These are phyloP conservation scores for Suaeda aralocaspica DNA, from an alignment of 148 eudicot species.

Conservation along the genomic window DNA sequence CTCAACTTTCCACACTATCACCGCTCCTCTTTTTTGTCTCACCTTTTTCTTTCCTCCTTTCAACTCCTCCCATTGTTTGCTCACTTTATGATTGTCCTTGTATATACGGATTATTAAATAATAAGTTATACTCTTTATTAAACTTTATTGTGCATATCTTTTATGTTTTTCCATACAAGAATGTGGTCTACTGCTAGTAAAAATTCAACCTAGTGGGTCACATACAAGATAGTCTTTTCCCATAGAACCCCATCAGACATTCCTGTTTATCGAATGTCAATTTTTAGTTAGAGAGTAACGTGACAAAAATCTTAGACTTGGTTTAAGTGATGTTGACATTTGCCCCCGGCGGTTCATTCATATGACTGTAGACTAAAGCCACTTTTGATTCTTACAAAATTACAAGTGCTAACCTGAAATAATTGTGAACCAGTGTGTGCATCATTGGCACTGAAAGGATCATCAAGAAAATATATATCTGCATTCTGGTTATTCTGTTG, in stretches of 20 bases:
- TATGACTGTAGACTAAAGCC: too few relatives aligned
- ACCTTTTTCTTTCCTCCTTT: background rate
- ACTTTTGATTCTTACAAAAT: too few relatives aligned
- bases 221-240: slow-evolving; percentile 81
- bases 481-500: too few relatives aligned
- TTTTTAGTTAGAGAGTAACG: background rate
- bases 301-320: background rate
- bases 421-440: too few relatives aligned
- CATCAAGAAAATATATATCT: too few relatives aligned
- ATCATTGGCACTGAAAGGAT: too few relatives aligned
- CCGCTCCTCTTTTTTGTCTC: background rate
- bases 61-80: background rate
- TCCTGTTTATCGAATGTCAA: slow-evolving; percentile 45
- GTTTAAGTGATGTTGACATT: too few relatives aligned
- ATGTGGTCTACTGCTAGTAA: slow-evolving; percentile 98
- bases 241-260: slow-evolving; percentile 80
- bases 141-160: too few relatives aligned
- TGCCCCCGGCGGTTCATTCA: too few relatives aligned
- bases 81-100: background rate
- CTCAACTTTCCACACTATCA: background rate
- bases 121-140: too few relatives aligned
- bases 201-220: slow-evolving; percentile 97
- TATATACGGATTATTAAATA: too few relatives aligned
- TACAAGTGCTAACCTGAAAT: too few relatives aligned
- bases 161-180: slow-evolving; percentile 81